Evolutionary conservation across 768 basidiomycete genomes (phyloP).

Genomic region (Amanita inopinata): DNA sequence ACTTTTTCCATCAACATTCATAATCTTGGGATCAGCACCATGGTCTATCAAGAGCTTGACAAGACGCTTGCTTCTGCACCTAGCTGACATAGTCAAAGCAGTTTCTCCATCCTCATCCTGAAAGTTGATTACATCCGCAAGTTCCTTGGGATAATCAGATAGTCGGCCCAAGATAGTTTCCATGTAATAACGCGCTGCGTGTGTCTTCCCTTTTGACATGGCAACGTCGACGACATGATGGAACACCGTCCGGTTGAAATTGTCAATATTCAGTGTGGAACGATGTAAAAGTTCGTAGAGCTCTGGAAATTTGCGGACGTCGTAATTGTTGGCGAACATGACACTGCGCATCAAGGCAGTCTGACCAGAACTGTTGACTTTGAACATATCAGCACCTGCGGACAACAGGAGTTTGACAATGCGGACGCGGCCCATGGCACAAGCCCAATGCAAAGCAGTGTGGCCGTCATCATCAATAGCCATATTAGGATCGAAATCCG

Average conservation of each 20-base stretch:
- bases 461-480: slow-evolving; percentile 98
- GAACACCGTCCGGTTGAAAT: slow-evolving; percentile 93
- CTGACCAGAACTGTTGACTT: slow-evolving; percentile 93
- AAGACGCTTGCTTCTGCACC: slow-evolving; percentile 90
- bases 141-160: slow-evolving; percentile 87
- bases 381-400: slow-evolving; percentile 93
- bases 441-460: slow-evolving; percentile 96
- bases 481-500: slow-evolving; percentile 92
- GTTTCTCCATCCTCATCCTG: slow-evolving; percentile 99
- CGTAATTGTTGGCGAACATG: slow-evolving; percentile 99
- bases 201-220: slow-evolving; percentile 94
- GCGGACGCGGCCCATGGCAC: slow-evolving; percentile 95
- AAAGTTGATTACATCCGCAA: slow-evolving; percentile 98
- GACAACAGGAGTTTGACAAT: slow-evolving; percentile 91
- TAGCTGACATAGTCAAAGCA: slow-evolving; percentile 90
- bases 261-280: slow-evolving; percentile 98
- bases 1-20: slow-evolving; percentile 91
- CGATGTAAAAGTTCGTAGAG: slow-evolving; percentile 93
- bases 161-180: slow-evolving; percentile 86
- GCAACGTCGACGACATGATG: slow-evolving; percentile 98
- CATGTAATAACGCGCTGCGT: slow-evolving; percentile 98
- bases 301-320: slow-evolving; percentile 97
- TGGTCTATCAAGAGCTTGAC: slow-evolving; percentile 95
- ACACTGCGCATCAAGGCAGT: slow-evolving; percentile 97
- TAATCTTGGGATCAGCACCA: slow-evolving; percentile 90